Evolutionary conservation across 2,329 filamentous ascomycete genomes (phyloP).

Genomic region (Botrytis aclada): DNA sequence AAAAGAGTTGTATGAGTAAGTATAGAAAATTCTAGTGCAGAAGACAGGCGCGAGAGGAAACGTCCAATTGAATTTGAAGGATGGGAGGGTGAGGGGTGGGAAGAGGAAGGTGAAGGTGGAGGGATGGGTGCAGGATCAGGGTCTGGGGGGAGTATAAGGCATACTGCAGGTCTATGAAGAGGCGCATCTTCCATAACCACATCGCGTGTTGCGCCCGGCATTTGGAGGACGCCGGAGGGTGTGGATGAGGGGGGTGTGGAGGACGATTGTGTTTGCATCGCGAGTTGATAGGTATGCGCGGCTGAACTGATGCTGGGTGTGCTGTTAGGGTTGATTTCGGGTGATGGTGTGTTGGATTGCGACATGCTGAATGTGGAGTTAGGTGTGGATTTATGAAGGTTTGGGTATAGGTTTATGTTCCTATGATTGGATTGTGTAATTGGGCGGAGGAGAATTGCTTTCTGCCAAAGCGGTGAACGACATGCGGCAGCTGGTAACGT

Average conservation of each 20-base stretch:
- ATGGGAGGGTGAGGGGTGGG: not conserved
- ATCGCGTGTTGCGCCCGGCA: slow-evolving; percentile 26
- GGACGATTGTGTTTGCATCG: slow-evolving; percentile 32
- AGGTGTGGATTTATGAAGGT: slow-evolving; percentile 9
- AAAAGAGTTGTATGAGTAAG: slow-evolving; percentile 8
- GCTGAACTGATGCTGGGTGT: slow-evolving; percentile 30
- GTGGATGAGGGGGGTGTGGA: slow-evolving; percentile 17
- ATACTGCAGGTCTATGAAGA: slow-evolving; percentile 30
- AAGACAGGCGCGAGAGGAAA: slow-evolving; percentile 8
- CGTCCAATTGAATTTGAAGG: slow-evolving; percentile 6
- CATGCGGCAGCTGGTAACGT: not conserved
- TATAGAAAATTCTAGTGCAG: slow-evolving; percentile 4
- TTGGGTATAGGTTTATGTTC: not conserved
- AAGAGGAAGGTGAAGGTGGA: not conserved
- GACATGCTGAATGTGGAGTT: slow-evolving; percentile 24
- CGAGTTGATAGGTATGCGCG: slow-evolving; percentile 32
- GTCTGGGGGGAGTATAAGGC: slow-evolving; percentile 14
- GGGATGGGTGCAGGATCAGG: not conserved
- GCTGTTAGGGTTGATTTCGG: slow-evolving; percentile 17
- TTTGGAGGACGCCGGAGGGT: slow-evolving; percentile 22
- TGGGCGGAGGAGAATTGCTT: not conserved
- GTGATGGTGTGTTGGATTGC: slow-evolving; percentile 21
- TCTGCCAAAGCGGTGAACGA: not conserved
- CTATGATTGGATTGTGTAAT: slow-evolving; percentile 12
- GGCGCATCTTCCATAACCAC: slow-evolving; percentile 34